Base-by-base conservation (phyloP, 768 basidiomycete genomes). In the Collybiopsis confluens region DNA sequence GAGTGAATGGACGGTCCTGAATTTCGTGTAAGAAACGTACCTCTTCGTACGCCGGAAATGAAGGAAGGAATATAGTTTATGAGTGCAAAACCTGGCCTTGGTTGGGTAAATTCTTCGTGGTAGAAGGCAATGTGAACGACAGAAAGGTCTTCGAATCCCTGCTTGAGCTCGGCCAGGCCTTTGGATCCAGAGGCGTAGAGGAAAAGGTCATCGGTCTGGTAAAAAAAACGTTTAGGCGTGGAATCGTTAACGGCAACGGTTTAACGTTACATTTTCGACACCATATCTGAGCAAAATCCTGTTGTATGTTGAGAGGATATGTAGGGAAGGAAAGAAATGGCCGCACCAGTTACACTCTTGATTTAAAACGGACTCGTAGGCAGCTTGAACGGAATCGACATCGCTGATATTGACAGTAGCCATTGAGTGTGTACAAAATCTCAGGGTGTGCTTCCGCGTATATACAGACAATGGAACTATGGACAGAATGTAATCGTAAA, bases 101-200 rank as follows among this genome's bases (percentile, higher is more conserved):
- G 28, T 21, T 69, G 68, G 23, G 46, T 6, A 7, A 62, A 55
- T 56, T 74, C 71, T 59, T 77, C 72, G 24, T 73, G 73, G 62
- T 74, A 76, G 55, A 80, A 76, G 3, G 67, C 78, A 56, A 81
- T 68, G 38, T 71, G 76, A 10, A 76, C 69, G 43, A 70, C 63
- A 8, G 68, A 59, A 30, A 63, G 53, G 53, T 76, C 71, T 40
- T 69, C 64, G 13, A 79, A 65, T 53, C 65, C 73, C 43, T 67
- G 70, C 57, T 80, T 79, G 53, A 81, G 61, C 51, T 79, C 76
- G 33, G 71, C 66, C 21, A 80, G 66, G 13, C 76, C 77, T 11
- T 71, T 67, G 10, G 58, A 57, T 15, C 78, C 78, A 37, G 68
- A 69, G 21, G 70, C 72, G 58, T 70, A 62, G 10, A 79, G 59